A percentile compares a stretch with the other conserved stretches of the same genome.
phyloP scores from a whole-genome alignment of 179 eudicot species.

The Gypsophila paniculata region DNA sequence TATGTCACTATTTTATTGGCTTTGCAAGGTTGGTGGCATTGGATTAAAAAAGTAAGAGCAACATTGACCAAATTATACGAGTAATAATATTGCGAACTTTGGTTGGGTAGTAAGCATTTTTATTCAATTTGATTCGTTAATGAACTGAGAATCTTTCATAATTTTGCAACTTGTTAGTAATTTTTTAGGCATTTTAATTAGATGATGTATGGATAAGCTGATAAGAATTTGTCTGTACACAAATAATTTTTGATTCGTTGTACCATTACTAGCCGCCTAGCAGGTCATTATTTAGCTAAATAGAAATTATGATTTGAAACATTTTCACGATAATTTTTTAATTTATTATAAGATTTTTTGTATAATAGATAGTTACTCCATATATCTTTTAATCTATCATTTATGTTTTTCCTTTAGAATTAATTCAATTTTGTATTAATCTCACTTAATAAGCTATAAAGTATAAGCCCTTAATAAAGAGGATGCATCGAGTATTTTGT shows the following conservation, averaged over 20 bases:
- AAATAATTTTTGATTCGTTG: slow-evolving; percentile 1
- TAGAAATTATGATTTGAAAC: too few species aligned
- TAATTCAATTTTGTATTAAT: too few species aligned
- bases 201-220: slow-evolving; percentile 5
- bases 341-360: too few species aligned
- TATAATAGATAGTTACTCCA: too few species aligned
- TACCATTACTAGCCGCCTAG: background rate
- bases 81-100: background rate
- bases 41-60: background rate
- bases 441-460: too few species aligned
- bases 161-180: slow-evolving; percentile 4
- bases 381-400: too few species aligned
- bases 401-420: too few species aligned
- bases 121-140: background rate
- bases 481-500: too few species aligned
- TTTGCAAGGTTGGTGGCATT: background rate
- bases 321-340: too few species aligned
- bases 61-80: background rate
- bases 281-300: background rate
- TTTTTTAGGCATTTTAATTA: background rate
- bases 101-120: background rate
- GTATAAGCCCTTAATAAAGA: too few species aligned
- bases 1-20: background rate
- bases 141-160: background rate
- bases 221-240: slow-evolving; percentile 6